These are phyloP conservation scores for Dissoconium aciculare DNA, from an alignment of 2,329 filamentous ascomycete species.

Conservation along the genomic window DNA sequence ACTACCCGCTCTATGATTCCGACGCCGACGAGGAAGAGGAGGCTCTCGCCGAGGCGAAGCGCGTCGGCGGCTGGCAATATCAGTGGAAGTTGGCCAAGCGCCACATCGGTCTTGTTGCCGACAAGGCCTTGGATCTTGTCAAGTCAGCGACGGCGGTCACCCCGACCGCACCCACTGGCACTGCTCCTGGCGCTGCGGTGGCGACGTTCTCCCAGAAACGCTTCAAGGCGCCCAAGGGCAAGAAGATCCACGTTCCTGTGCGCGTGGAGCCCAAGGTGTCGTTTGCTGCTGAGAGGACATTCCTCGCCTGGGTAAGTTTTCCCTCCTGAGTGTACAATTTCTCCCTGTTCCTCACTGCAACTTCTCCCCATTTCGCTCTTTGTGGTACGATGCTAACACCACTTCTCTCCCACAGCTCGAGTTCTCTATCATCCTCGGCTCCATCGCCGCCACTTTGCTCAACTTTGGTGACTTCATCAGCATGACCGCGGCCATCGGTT, in stretches of 20 bases:
- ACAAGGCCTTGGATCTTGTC: constrained; percentile 22
- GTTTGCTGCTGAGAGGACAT: constrained; percentile 90
- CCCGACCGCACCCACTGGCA: constrained; percentile 30
- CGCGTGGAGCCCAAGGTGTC: constrained; percentile 96
- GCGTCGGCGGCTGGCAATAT: constrained; percentile 64
- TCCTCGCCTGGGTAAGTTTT: constrained; percentile 67
- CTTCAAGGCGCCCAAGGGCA: constrained; percentile 62
- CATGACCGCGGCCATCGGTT: constrained; percentile 48
- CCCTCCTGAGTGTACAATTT: too few species aligned
- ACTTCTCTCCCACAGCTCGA: constrained; percentile 48
- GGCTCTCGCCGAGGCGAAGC: constrained; percentile 60
- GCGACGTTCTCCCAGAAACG: constrained; percentile 31
- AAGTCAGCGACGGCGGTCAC: constrained; percentile 25
- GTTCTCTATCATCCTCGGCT: constrained; percentile 86
- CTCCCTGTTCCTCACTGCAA: constrained; percentile 1
- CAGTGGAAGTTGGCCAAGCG: constrained; percentile 39
- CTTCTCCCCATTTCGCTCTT: neutral
- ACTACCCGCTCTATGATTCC: constrained; percentile 82
- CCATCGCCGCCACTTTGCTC: constrained; percentile 68
- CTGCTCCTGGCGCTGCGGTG: constrained; percentile 26
- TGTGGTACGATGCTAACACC: constrained; percentile 1
- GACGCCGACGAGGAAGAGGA: constrained; percentile 50
- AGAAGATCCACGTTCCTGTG: constrained; percentile 87
- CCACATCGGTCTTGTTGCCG: constrained; percentile 36
- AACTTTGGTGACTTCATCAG: constrained; percentile 58